Evolutionary conservation across 345 rosid genomes (phyloP), one percentile per base, ranked within the genome.

Genomic region (Dovyalis caffra): DNA sequence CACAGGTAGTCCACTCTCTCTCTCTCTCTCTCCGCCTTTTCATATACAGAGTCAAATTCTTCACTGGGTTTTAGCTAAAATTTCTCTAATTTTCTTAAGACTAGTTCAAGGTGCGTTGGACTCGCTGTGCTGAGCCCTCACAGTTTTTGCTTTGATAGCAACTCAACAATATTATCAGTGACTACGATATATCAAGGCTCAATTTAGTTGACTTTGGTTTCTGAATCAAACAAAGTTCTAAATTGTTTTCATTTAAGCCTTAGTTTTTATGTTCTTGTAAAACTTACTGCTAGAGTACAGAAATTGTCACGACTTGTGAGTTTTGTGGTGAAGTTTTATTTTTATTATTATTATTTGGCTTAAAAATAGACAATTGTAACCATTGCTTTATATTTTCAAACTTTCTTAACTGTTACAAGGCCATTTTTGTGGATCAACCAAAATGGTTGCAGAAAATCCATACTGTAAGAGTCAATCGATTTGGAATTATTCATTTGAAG

Each of bases 391-490:
- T 34, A 15, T 49, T 9, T 49, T 49, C 16, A 8, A 3, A 18
- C 11, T 70, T 66, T 78, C 49, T 40, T 23, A 11, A 25, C 18
- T 14, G 16, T 56, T 4, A n/a, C 64, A 23, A 2, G 32, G 32
- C 26, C 7, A 37, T 43, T 62, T 73, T 47, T n/a, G 60, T 53
- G 56, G 47, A 31, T 62, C 38, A 37, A 33, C n/a, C 64, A 74
- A 53, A 51, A 79, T 77, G 81, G 79, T 80, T 32, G 80, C 76
- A 69, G 77, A 79, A 68, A 76, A 73, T 35, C 79, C 57, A 64
- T 56, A 33, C 28, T 77, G 72, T 75, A 73, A 80, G 65, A 64
- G 62, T 40, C 34, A 34, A 68, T 66, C 31, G 43, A 14, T 64
- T 43, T n/a, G 29, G 66, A 51, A 23, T 61, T 56, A 28, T 38